Base-by-base conservation (phyloP, 441 rosid genomes). In the Biscutella laevigata region DNA sequence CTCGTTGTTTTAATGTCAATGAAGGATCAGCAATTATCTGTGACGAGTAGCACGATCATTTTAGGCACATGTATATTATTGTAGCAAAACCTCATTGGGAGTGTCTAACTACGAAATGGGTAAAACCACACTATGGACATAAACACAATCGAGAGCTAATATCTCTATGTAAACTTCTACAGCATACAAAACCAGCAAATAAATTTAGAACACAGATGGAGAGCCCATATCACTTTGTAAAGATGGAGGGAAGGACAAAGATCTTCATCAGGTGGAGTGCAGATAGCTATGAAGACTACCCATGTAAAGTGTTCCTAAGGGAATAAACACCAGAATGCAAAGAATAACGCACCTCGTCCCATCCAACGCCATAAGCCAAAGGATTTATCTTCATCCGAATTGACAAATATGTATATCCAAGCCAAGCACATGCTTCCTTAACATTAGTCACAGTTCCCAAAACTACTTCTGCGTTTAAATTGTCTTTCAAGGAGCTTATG, bases 381-480 rank as follows among this genome's bases (percentile, higher is more conserved):
- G 99, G 99, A 70, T 94, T 94, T 73, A 86, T 52, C 74, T 83
- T 86, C 99, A 92, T 92, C 76, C 99, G 84, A 69, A 92, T 88
- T 57, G 82, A 84, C 61, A 92, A 88, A 78, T 92, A 88, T 25
- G 99, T 88, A 73, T 92, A 92, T 32, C 99, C 95, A 73, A 92
- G 95, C 99, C 99, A 92, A 22, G 94, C 82, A 57, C 99, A 88
- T 52, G 99, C 99, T 82, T 92, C 99, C 83, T 88, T 88, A 37
- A 92, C 95, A 76, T 92, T 92, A 41, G 99, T 88, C 57, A 92
- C 97, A 13, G 99, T 92, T 65, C 99, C 99, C 84, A 92, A 72
- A 29, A 84, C 97, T 59, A 92, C 99, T 79, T 92, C 99, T 5
- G 99, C 99, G 56, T 92, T 92, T 60, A 92, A 71, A 67, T 92